These are phyloP conservation scores for Lentinula boryana DNA, from an alignment of 768 basidiomycete species.

Conservation along the genomic window DNA sequence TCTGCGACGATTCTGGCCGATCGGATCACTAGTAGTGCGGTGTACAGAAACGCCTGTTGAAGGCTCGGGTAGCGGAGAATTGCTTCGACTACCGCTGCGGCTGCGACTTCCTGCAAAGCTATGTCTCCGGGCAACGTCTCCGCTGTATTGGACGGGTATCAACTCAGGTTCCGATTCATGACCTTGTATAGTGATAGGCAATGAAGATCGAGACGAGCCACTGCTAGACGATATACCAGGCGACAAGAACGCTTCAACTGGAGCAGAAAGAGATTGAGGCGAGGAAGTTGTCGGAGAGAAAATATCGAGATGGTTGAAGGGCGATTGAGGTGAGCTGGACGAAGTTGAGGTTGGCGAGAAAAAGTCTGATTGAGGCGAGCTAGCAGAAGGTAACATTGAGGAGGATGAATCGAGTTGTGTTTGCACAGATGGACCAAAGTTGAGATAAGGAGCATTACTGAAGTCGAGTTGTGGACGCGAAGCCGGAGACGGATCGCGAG, in stretches of 20 bases:
- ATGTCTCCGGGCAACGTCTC: constrained; percentile 1
- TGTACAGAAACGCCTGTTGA: not conserved
- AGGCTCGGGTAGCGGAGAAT: not conserved
- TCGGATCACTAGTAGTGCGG: not conserved
- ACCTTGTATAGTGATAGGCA: not conserved
- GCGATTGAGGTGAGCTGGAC: not conserved
- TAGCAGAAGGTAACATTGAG: not conserved
- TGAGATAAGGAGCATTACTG: not conserved
- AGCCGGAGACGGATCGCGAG: constrained; percentile 1
- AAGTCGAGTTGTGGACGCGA: not conserved
- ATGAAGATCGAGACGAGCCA: not conserved
- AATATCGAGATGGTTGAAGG: not conserved
- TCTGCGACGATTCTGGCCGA: constrained; percentile 1
- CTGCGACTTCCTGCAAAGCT: not conserved
- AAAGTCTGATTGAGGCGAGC: not conserved
- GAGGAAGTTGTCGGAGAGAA: not conserved
- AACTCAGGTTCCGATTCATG: not conserved
- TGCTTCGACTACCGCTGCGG: not conserved
- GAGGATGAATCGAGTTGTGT: not conserved
- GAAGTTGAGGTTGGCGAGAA: not conserved
- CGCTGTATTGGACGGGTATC: constrained; percentile 1
- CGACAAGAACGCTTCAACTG: not conserved
- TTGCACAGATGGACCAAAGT: not conserved
- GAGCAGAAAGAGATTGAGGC: not conserved
- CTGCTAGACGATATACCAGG: not conserved